These are phyloP conservation scores for Candida multigemmis DNA, from an alignment of 805 yeast genomes.

Conservation along the genomic window DNA sequence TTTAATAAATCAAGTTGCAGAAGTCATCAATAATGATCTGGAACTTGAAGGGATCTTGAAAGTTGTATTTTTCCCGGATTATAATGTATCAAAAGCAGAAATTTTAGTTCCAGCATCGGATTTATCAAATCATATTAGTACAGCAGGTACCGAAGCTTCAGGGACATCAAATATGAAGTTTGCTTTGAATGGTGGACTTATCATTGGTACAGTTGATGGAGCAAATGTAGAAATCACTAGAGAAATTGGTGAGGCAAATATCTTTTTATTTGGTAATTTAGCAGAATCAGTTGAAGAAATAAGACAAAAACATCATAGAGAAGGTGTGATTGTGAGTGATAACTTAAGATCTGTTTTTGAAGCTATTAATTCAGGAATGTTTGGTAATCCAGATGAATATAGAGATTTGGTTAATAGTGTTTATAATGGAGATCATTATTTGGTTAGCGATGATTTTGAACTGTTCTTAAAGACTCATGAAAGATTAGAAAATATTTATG, in stretches of 20 bases:
- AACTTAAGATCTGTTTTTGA: slow-evolving; percentile 54
- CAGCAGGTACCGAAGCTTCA: slow-evolving; percentile 96
- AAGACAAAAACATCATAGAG: slow-evolving; percentile 63
- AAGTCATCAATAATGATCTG: slow-evolving; percentile 69
- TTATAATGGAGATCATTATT: slow-evolving; percentile 74
- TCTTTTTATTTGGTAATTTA: slow-evolving; percentile 84
- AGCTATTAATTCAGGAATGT: slow-evolving; percentile 57
- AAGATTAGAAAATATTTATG: slow-evolving; percentile 64
- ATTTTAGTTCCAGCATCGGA: slow-evolving; percentile 85
- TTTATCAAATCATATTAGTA: slow-evolving; percentile 86
- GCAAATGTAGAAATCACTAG: slow-evolving; percentile 93
- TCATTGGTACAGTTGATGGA: slow-evolving; percentile 94
- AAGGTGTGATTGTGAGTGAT: slow-evolving; percentile 51
- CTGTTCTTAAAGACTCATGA: slow-evolving; percentile 76
- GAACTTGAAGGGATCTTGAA: slow-evolving; percentile 71
- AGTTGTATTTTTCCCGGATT: slow-evolving; percentile 85
- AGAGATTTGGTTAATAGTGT: slow-evolving; percentile 61
- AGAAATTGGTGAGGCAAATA: slow-evolving; percentile 88
- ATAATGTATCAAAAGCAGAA: slow-evolving; percentile 91
- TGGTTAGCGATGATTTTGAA: slow-evolving; percentile 85
- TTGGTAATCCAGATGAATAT: slow-evolving; percentile 66
- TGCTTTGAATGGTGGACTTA: slow-evolving; percentile 87
- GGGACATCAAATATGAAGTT: slow-evolving; percentile 97
- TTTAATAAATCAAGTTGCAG: slow-evolving; percentile 72
- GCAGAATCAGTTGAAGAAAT: slow-evolving; percentile 85